These are phyloP conservation scores for Prinsepia uniflora DNA, from an alignment of 306 rosid genomes.

Conservation along the genomic window DNA sequence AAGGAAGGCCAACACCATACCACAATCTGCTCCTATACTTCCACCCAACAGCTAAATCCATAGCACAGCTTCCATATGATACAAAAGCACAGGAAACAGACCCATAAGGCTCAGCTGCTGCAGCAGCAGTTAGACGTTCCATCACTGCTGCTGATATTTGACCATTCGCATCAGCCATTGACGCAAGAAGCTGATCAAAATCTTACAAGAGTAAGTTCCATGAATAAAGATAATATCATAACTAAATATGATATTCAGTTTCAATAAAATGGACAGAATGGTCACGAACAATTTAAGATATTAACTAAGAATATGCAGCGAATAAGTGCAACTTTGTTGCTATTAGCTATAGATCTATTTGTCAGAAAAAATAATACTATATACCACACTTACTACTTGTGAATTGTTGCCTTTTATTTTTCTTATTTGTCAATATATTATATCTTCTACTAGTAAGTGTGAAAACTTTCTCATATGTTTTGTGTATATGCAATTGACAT, in stretches of 20 bases:
- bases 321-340: too few relatives aligned
- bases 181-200: slow-evolving; percentile 64
- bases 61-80: slow-evolving; percentile 83
- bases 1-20: slow-evolving; percentile 93
- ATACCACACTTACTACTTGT: not conserved
- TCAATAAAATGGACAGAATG: slow-evolving; percentile 15
- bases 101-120: slow-evolving; percentile 90
- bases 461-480: slow-evolving; percentile 14
- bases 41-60: slow-evolving; percentile 90
- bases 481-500: slow-evolving; percentile 28
- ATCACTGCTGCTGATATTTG: slow-evolving; percentile 66
- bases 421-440: not conserved
- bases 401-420: not conserved
- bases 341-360: too few relatives aligned
- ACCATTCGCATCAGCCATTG: slow-evolving; percentile 94
- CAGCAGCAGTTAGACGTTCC: slow-evolving; percentile 94
- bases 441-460: not conserved
- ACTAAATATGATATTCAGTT: not conserved
- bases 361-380: too few relatives aligned
- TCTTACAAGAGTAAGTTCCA: slow-evolving; percentile 24
- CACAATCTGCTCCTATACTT: slow-evolving; percentile 89
- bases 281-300: not conserved
- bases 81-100: slow-evolving; percentile 92
- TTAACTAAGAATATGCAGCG: not conserved
- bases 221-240: slow-evolving; percentile 17